Evolutionary conservation across 768 basidiomycete species (phyloP).

Genomic region (Lyophyllum shimeji): DNA sequence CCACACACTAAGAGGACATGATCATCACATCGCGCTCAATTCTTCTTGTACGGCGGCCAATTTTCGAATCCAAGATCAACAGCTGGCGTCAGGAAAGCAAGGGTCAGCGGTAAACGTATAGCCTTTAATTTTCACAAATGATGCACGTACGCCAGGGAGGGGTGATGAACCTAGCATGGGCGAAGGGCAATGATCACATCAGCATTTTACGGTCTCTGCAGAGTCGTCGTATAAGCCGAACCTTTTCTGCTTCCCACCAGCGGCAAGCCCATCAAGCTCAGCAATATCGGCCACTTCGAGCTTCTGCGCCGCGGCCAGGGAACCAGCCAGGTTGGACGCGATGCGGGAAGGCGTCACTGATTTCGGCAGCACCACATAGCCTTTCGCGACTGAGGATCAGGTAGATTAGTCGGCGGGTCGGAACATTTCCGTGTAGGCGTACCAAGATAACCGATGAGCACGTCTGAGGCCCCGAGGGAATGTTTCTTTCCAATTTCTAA

Average conservation of each 20-base stretch:
- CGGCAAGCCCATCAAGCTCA: conserved; percentile 56
- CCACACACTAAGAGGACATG: not conserved
- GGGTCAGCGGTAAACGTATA: not conserved
- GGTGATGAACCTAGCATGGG: conserved; percentile 48
- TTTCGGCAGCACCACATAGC: conserved; percentile 69
- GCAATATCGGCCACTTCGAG: conserved; percentile 53
- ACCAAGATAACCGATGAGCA: conserved; percentile 66
- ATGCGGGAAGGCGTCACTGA: conserved; percentile 75
- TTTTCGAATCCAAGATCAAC: conserved; percentile 72
- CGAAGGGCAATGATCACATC: not conserved
- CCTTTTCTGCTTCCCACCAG: conserved; percentile 65
- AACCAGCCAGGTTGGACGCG: conserved; percentile 53
- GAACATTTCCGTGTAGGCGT: conserved; percentile 19
- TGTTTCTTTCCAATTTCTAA: conserved; percentile 59
- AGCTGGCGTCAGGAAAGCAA: conserved; percentile 31
- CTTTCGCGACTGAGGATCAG: conserved; percentile 52
- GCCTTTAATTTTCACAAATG: not conserved
- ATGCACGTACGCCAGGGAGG: conserved; percentile 66
- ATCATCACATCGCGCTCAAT: conserved; percentile 7
- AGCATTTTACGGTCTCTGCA: not conserved
- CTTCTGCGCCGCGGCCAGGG: conserved; percentile 43
- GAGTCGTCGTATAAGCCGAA: conserved; percentile 19
- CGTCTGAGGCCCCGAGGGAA: conserved; percentile 50
- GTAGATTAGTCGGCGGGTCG: conserved; percentile 4
- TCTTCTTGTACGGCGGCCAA: conserved; percentile 40